Evolutionary conservation across 176 grass and related monocot genomes (phyloP), one percentile per base, ranked within the genome.

Genomic region (Tillandsia fasciculata): DNA sequence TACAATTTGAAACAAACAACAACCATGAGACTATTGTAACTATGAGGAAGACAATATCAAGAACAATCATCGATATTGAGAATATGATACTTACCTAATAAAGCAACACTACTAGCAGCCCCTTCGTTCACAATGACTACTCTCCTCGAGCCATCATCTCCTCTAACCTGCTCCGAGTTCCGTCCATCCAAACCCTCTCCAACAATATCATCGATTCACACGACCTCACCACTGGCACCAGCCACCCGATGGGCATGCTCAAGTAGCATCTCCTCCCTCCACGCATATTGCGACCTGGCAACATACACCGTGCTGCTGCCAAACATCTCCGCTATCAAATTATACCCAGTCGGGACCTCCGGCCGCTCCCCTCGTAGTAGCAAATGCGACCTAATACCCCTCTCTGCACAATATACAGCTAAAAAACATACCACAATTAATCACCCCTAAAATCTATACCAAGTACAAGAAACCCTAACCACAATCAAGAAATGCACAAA

Each of bases 91-190:
- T n/a, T 63, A 92, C 93, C 93, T 77, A 92, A 69, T 49, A 92
- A 57, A 15, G 83, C 83, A 66, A 83, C 78, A 26, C 78, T 74
- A 69, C 74, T 80, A 17, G 78, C 83, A 49, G 89, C 89, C 42
- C 93, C 93, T 81, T 97, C 93, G 72, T 85, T 90, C 26, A 97
- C 69, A 85, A 92, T 90, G 64, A 83, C 82, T n/a, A 90, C 86
- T 54, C 68, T 83, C 90, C 81, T 97, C 33, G 66, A 86, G 80
- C 71, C 66, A 72, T 49, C 59, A 33, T 59, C 20, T 2, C 15
- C 18, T 7, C 5, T 42, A 7, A 4, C 33, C 49, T 11, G 14
- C 52, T 11, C 72, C 4, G 77, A 64, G 66, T 83, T 81, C 58
- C 73, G 49, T 26, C n/a, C 29, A 74, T 3, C 10, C 20, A 65